Base-by-base conservation (phyloP, 2,329 filamentous ascomycete genomes). In the Fusarium subglutinans region DNA sequence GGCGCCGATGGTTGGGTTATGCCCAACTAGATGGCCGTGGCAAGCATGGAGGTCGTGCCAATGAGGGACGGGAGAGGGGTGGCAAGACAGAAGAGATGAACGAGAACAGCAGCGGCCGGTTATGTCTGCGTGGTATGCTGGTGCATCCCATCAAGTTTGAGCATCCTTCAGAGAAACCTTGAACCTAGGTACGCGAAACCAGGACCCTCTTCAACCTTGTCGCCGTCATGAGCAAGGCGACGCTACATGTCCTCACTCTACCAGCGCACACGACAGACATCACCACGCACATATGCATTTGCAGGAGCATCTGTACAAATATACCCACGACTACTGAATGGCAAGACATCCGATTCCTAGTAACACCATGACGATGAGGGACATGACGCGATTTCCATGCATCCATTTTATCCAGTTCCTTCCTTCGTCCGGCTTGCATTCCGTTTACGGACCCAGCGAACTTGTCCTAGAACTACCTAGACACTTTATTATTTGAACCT, bases 111-210 rank as follows among this genome's bases (percentile, higher is more conserved):
- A 87, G 83, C 14, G 93, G 93, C 28, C 87, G 94, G 56, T 90
- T 96, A 87, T 97, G 94, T 82, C 83, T 96, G 78, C 90, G 93
- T 54, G 93, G 91, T 72, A 93, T 96, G 89, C 83, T 96, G 74
- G 82, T 96, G 74, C 94, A 97, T 86, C 94, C 94, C 2, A 90
- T 96, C 77, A 97, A 97, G 84, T 87, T 84, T 80, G 88, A 90
- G 79, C 84, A 86, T 72, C 87, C 87, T 28, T 80, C 79, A n/a
- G 86, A 88, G 70, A 76, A 78, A 74, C 73, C 71, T 38, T 78
- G 73, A 72, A 45, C 47, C 43, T 43, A 51, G 28, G 64, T 64
- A 35, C 43, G 35, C 35, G 44, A 51, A 44, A 38, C 26, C 53
- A 59, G 24, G 44, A 14, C 24, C 47, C 38, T 44, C 37, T 54